Percentiles rank a stretch among this genome's conserved stretches.
These are phyloP conservation scores for Camellia sinensis DNA, from an alignment of 148 eudicot genomes.

Conservation along the genomic window DNA sequence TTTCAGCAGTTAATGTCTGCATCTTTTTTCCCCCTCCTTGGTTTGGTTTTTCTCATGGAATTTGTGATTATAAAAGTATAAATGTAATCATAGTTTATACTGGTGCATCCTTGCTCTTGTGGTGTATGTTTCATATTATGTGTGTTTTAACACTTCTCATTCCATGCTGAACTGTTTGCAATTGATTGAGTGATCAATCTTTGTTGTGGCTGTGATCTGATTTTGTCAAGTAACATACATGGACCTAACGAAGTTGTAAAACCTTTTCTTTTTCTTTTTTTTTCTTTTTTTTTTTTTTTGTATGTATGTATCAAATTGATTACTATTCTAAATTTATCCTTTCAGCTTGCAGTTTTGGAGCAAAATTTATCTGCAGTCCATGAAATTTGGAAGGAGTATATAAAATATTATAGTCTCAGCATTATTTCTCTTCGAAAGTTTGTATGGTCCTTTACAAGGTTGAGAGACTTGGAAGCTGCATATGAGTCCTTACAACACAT, in stretches of 20 bases:
- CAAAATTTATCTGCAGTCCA: conserved; percentile 65
- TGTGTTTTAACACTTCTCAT: neutral
- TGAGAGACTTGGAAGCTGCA: conserved; percentile 72
- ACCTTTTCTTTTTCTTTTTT: neutral
- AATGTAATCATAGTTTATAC: neutral
- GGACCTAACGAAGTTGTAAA: neutral
- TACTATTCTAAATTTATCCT: conserved; percentile 25
- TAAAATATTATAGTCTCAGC: conserved; percentile 44
- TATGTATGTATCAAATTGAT: neutral
- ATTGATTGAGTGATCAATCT: neutral
- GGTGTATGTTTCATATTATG: neutral
- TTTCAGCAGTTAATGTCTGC: neutral
- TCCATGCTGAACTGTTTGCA: neutral
- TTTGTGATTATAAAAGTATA: neutral
- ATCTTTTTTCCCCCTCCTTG: neutral
- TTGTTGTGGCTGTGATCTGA: neutral
- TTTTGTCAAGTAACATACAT: neutral
- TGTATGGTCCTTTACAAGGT: conserved; percentile 59
- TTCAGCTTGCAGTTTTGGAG: conserved; percentile 96
- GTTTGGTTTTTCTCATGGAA: neutral
- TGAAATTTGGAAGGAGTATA: conserved; percentile 70
- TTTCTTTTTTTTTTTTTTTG: too few relatives aligned
- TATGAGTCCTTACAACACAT: conserved; percentile 55
- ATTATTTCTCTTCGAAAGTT: conserved; percentile 58
- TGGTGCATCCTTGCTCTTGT: neutral